Base-by-base conservation (phyloP, 176 grass and related monocot genomes). In the Hsuehochloa calcarea region DNA sequence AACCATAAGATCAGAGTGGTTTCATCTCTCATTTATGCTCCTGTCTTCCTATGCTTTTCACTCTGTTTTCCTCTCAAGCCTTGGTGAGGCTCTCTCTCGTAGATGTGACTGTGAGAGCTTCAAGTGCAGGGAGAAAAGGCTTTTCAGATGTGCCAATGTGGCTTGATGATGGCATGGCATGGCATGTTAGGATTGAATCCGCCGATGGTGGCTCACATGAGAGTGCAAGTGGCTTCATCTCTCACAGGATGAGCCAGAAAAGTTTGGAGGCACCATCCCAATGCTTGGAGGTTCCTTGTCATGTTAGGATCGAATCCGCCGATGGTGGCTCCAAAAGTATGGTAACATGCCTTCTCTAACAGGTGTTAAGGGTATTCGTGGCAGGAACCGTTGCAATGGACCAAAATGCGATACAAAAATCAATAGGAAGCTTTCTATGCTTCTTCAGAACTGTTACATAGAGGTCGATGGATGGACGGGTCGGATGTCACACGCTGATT, bases 1-100 rank as follows among this genome's bases (percentile, higher is more conserved):
- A 83, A 87, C 63, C 71, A 82, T 87, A 49, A 82, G 79, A 60
- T 44, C 10, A 65, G 69, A 62, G 9, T 31, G 75, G 47, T 11
- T 66, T 41, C 27, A 29, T 80, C 67, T 27, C 37, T 8, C 12
- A 35, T 59, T 68, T 65, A 46, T 60, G 65, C 27, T 61, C 27
- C 1, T 75, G 62, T 4, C 59, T 46, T 61, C 26, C 45, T 16
- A 29, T 11, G 38, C 29, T 70, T 77, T 75, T 45, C 8, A 17
- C 29, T 23, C 11, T 69, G 47, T 46, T 68, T 14, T 45, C 16
- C 4, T 15, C 25, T n/a, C 4, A 38, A 38, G 17, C 37, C 4
- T 81, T 19, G 23, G 51, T 45, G 65, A 45, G 55, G 8, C 55
- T 23, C 55, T 23, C 22, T 66, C 27, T 68, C 34, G 13, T 39